Evolutionary conservation across 1,139 yeast species (phyloP).

Genomic region (Zygoascus sp.): DNA sequence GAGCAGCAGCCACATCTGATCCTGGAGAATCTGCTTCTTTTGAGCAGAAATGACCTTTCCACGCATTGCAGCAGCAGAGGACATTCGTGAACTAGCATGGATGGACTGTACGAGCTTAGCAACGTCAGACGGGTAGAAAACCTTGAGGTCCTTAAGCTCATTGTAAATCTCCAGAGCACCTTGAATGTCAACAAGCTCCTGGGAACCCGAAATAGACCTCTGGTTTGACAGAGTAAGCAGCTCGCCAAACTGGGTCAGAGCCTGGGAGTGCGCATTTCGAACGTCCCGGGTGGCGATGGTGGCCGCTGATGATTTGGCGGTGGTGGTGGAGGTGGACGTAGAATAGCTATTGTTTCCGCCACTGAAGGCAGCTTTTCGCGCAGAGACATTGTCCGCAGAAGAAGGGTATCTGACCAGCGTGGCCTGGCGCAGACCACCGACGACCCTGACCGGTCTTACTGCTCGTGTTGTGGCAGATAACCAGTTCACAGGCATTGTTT

Average conservation of each 20-base stretch:
- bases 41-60: constrained; percentile 20
- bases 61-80: constrained; percentile 17
- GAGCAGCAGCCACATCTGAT: constrained; percentile 32
- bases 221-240: constrained; percentile 22
- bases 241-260: constrained; percentile 15
- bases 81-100: constrained; percentile 26
- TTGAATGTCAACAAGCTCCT: constrained; percentile 23
- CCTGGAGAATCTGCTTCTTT: constrained; percentile 17
- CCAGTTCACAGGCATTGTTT: constrained; percentile 10
- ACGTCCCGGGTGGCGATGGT: constrained; percentile 12
- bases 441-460: constrained; percentile 8
- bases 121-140: constrained; percentile 23
- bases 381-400: constrained; percentile 6
- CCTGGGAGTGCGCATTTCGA: constrained; percentile 15
- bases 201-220: constrained; percentile 19
- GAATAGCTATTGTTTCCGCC: neutral
- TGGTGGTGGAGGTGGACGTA: constrained; percentile 1
- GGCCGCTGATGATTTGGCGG: neutral
- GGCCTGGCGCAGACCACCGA: constrained; percentile 7
- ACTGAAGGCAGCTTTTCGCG: constrained; percentile 6
- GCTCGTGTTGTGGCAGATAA: constrained; percentile 10
- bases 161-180: constrained; percentile 28
- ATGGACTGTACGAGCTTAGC: constrained; percentile 28
- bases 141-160: constrained; percentile 22
- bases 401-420: constrained; percentile 6